Evolutionary conservation across 257 asterid genomes (phyloP), one percentile per base, ranked within the genome.

Genomic region (Nicotiana obtusifolia): DNA sequence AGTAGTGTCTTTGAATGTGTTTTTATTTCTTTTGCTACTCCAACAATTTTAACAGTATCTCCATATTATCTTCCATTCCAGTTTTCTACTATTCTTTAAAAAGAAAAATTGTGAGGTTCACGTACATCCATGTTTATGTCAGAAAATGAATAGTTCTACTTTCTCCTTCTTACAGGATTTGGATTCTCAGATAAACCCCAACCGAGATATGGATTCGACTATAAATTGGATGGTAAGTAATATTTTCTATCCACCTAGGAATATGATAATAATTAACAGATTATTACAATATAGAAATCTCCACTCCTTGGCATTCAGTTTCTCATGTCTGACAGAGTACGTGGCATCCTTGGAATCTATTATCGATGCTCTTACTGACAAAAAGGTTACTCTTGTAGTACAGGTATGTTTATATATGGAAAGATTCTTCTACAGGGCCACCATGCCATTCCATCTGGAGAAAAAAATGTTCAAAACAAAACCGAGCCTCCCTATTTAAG

Each of bases 151-250:
- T 22, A 41, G 30, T 53, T 54, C 41, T 86, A 47, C 84, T 86
- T 22, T 79, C 16, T 73, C 82, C 44, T 22, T 82, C 52, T 84
- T 82, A 67, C 89, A 95, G 99, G 99, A 84, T 95, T 95, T 90
- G 99, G 99, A 85, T 93, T 93, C 90, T 95, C 99, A 22, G 99
- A 95, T 68, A 93, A 93, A 85, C 99, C 99, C 65, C 99, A 95
- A 83, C 97, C 99, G 14, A 90, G 81, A 85, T 95, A 91, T 77
- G 99, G 97, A 60, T 95, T 95, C 80, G 97, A 95, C 90, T 95
- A 95, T 88, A 93, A 97, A 26, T 79, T 95, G 84, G 91, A 89
- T 84, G 98, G 99, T 91, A 91, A n/a, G 80, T 73, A 30, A 15
- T 47, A 44, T 7, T 22, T 14, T 22, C 61, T 47, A 16, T 44